Base-by-base conservation (phyloP, 495 filamentous ascomycete species). In the Lasiosphaeriaceae sp. region DNA sequence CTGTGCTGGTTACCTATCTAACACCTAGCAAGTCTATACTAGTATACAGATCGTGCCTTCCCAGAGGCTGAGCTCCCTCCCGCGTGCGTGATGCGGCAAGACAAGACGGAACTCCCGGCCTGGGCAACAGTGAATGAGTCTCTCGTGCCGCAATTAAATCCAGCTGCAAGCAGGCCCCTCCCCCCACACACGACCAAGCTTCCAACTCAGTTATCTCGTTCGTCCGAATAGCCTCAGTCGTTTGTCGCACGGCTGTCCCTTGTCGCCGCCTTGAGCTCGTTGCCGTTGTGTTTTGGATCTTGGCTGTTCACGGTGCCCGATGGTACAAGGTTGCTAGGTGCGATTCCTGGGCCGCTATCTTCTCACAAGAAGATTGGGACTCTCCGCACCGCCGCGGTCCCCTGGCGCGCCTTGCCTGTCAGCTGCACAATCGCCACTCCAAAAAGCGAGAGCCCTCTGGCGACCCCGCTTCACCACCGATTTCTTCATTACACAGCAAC, bases 381-480 rank as follows among this genome's bases (percentile, higher is more conserved):
- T 44, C 19, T n/a, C 19, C 19, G 12, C 45, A n/a, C 45, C 45
- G 22, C 14, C 19, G 5, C 20, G 12, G 7, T 39, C 19, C 48
- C 55, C 55, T 52, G 41, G 31, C 46, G 21, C 35, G 56, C 26
- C 48, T 35, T 48, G 43, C 50, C 50, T 54, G 58, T 61, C 61
- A 61, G 62, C 59, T 65, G 62, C 62, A 47, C 45, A 31, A 39
- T 56, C 59, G 51, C 47, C 58, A 61, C 62, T 50, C 58, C 59
- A 54, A 59, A 64, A 64, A 16, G 4, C 3, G 26, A 31, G 52
- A 55, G 53, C 39, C 49, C 50, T 31, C 55, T 50, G 21, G 48
- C 37, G 58, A 63, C 62, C 57, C 59, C 66, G 60, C 63, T 65
- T 57, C 63, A 55, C 55, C 60, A 58, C 55, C 57, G 50, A 63